Percentiles rank a stretch among this genome's conserved stretches.
These are phyloP conservation scores for Fusarium nanum DNA, from an alignment of 2,329 filamentous ascomycete genomes.

Conservation along the genomic window DNA sequence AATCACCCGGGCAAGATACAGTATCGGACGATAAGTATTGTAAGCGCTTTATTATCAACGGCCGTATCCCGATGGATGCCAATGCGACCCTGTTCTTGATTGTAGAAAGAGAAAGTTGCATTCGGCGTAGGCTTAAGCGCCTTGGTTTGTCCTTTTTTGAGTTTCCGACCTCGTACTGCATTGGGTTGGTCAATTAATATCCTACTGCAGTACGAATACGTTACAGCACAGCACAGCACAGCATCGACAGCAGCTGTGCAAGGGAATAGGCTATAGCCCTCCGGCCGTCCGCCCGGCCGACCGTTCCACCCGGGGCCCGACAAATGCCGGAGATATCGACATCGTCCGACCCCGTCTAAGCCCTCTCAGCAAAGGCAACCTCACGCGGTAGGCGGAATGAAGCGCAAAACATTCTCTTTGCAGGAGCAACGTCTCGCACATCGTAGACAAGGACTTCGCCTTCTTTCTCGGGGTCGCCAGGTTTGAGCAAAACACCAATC, in stretches of 20 bases:
- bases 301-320: conserved; percentile 26
- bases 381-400: conserved; percentile 86
- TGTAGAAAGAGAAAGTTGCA: conserved; percentile 29
- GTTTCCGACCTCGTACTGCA: conserved; percentile 18
- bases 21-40: conserved; percentile 25
- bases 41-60: conserved; percentile 19
- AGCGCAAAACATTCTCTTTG: conserved; percentile 97
- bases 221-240: conserved; percentile 6
- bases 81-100: conserved; percentile 28
- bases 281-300: conserved; percentile 29
- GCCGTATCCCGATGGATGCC: conserved; percentile 12
- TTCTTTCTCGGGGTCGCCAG: conserved; percentile 60
- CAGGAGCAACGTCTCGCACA: conserved; percentile 89
- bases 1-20: conserved; percentile 26
- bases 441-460: conserved; percentile 69
- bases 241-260: background rate
- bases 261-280: conserved; percentile 1
- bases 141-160: conserved; percentile 11
- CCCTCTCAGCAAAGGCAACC: conserved; percentile 76
- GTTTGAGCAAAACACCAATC: conserved; percentile 55
- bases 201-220: conserved; percentile 4
- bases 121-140: conserved; percentile 14
- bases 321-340: conserved; percentile 20
- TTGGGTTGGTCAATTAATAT: conserved; percentile 13
- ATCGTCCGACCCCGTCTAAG: conserved; percentile 29